Percentiles rank a stretch among this genome's conserved stretches.
These are phyloP conservation scores for Vicia faba DNA, from an alignment of 306 rosid genomes.

Conservation along the genomic window DNA sequence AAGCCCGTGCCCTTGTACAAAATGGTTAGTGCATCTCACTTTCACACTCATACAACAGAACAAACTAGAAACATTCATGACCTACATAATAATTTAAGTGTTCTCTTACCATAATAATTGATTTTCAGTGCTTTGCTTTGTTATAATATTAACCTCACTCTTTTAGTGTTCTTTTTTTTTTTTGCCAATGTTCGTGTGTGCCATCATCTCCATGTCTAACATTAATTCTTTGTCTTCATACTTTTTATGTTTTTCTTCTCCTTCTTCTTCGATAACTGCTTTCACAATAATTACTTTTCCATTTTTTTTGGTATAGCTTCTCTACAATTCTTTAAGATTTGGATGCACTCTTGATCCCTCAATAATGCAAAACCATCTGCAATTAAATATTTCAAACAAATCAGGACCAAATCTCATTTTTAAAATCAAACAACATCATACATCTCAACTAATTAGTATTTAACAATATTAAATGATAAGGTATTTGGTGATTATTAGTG, in stretches of 20 bases:
- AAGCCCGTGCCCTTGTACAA: too few relatives aligned
- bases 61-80: not conserved
- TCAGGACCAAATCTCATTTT: not conserved
- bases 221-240: conserved; percentile 47
- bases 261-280: conserved; percentile 46
- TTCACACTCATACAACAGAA: not conserved
- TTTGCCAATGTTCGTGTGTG: conserved; percentile 55
- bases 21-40: not conserved
- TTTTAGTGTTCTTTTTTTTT: conserved; percentile 47
- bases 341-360: conserved; percentile 63
- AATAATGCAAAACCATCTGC: conserved; percentile 62
- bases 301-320: conserved; percentile 49
- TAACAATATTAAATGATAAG: too few relatives aligned
- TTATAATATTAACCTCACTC: conserved; percentile 52
- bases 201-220: conserved; percentile 71
- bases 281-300: conserved; percentile 66
- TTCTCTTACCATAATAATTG: not conserved
- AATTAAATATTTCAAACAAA: too few relatives aligned
- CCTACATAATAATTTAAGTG: not conserved
- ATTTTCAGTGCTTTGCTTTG: not conserved
- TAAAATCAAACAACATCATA: too few relatives aligned
- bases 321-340: conserved; percentile 54
- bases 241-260: not conserved
- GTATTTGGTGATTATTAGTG: too few relatives aligned
- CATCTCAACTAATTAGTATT: too few relatives aligned